Evolutionary conservation across 2,329 filamentous ascomycete species (phyloP).

Genomic region (Monilinia vaccinii-corymbosi): DNA sequence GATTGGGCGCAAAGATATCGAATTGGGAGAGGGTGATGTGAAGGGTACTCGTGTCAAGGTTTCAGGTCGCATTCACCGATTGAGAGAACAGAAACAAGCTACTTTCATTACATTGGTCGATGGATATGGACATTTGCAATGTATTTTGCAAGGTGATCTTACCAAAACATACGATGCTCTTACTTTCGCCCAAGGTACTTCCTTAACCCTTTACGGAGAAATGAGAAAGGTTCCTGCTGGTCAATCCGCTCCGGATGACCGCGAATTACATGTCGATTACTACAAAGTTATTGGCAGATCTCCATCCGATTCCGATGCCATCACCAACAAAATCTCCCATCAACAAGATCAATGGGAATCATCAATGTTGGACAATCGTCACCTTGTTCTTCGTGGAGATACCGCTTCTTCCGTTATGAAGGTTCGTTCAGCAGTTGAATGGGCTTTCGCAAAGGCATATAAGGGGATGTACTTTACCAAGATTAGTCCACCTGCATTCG

Average conservation of each 20-base stretch:
- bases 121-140: slow-evolving; percentile 79
- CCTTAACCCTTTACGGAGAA: slow-evolving; percentile 59
- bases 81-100: slow-evolving; percentile 73
- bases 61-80: slow-evolving; percentile 71
- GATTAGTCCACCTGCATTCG: slow-evolving; percentile 65
- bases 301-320: slow-evolving; percentile 63
- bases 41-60: slow-evolving; percentile 71
- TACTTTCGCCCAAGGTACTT: slow-evolving; percentile 61
- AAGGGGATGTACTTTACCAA: slow-evolving; percentile 56
- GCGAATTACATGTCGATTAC: slow-evolving; percentile 65
- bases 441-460: slow-evolving; percentile 59
- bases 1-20: slow-evolving; percentile 60
- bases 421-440: slow-evolving; percentile 58
- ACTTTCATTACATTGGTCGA: slow-evolving; percentile 82
- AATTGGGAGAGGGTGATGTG: slow-evolving; percentile 46
- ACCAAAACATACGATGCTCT: slow-evolving; percentile 67
- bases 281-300: slow-evolving; percentile 60
- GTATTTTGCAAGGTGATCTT: slow-evolving; percentile 68
- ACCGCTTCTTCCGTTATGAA: slow-evolving; percentile 60
- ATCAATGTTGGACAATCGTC: slow-evolving; percentile 51
- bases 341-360: slow-evolving; percentile 51
- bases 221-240: slow-evolving; percentile 58
- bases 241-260: slow-evolving; percentile 58
- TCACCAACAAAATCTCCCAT: slow-evolving; percentile 61
- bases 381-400: slow-evolving; percentile 62